Conservation (phyloP, 2,329 filamentous ascomycete genomes). For the Claviceps purpurea region DNA sequence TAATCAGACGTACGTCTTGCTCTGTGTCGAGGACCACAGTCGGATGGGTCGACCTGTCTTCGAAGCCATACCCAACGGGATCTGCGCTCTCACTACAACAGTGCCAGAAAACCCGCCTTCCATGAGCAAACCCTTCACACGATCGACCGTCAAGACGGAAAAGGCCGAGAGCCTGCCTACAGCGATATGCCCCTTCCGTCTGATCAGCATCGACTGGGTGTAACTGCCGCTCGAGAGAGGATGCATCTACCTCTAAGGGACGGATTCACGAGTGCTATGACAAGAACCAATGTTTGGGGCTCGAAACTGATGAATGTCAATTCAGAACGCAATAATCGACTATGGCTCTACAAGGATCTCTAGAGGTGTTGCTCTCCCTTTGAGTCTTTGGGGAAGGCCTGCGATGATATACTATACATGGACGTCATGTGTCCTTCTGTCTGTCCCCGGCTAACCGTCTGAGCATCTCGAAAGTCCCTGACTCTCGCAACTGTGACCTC, state of each 20-base stretch:
- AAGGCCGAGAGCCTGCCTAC: constrained; percentile 22
- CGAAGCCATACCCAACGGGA: constrained; percentile 6
- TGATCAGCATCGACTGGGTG: constrained; percentile 18
- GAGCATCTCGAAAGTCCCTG: no score
- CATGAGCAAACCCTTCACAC: background rate
- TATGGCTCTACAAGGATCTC: no score
- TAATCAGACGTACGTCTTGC: constrained; percentile 5
- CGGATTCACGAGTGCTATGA: constrained; percentile 9
- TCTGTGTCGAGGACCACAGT: constrained; percentile 2
- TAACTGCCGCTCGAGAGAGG: constrained; percentile 29
- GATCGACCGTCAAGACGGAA: constrained; percentile 12
- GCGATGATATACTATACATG: no score
- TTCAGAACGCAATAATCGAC: no score
- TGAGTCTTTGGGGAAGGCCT: no score
- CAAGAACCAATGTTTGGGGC: no score
- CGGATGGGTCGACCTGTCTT: constrained; percentile 12
- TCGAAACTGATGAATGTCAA: no score
- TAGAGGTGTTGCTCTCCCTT: no score
- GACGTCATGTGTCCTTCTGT: no score
- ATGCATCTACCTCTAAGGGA: constrained; percentile 23
- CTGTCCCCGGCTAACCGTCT: no score
- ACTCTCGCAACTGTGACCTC: no score
- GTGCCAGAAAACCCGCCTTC: background rate
- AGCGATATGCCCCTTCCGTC: constrained; percentile 23
- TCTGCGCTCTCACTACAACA: constrained; percentile 4